Percentiles rank a stretch among this genome's conserved stretches.
phyloP scores from a whole-genome alignment of 75 land plant species.

The Cryptomeria japonica region DNA sequence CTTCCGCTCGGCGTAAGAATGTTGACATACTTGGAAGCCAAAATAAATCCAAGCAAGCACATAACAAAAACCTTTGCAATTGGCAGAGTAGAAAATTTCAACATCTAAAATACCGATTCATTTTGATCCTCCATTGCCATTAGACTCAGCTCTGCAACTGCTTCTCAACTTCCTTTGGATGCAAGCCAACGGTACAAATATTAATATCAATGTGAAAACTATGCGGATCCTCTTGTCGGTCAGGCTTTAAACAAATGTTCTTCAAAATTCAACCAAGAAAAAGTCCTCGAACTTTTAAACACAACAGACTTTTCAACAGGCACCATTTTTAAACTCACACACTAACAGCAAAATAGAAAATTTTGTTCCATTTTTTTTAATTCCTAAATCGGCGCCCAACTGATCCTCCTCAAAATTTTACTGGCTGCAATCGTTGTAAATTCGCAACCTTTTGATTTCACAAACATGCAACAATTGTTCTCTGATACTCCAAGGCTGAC shows the following conservation, averaged over 20 bases:
- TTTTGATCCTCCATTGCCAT: slow-evolving; percentile 1
- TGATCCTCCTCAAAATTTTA: too few species aligned
- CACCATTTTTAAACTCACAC: too few species aligned
- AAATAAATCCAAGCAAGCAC: slow-evolving; percentile 79
- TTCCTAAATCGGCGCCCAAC: background rate
- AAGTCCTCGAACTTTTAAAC: background rate
- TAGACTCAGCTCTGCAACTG: background rate
- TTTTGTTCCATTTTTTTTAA: too few species aligned
- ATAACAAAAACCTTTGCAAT: slow-evolving; percentile 84
- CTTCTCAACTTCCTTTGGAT: background rate
- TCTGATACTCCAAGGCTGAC: too few species aligned
- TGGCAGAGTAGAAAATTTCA: slow-evolving; percentile 78
- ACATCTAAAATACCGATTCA: slow-evolving; percentile 40
- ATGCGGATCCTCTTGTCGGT: background rate
- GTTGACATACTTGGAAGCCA: slow-evolving; percentile 80
- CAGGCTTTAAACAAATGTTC: background rate
- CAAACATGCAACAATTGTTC: too few species aligned
- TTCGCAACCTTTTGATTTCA: too few species aligned
- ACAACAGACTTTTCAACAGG: background rate
- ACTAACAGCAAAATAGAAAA: too few species aligned
- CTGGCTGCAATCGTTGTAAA: too few species aligned
- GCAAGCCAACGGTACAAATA: background rate
- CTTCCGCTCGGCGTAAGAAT: slow-evolving; percentile 72
- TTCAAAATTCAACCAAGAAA: background rate
- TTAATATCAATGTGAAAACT: background rate